Evolutionary conservation across 768 basidiomycete species (phyloP).

Genomic region (Amanita subjunquillea): DNA sequence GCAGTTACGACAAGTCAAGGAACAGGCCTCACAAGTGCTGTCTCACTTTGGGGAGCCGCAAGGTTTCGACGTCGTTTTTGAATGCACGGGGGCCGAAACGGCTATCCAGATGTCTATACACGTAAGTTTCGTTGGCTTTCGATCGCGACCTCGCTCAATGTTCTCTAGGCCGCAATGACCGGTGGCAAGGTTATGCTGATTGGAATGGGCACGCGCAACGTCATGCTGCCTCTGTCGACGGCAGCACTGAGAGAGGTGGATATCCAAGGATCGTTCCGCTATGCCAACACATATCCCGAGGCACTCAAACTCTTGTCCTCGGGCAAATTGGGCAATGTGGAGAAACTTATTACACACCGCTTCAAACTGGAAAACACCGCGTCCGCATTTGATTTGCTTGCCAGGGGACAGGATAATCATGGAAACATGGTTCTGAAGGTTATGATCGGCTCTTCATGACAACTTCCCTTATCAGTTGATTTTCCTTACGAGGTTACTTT

Average conservation of each 20-base stretch:
- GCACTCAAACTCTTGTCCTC: slow-evolving; percentile 69
- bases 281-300: slow-evolving; percentile 84
- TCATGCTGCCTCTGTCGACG: slow-evolving; percentile 71
- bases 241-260: slow-evolving; percentile 88
- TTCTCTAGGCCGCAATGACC: slow-evolving; percentile 57
- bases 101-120: slow-evolving; percentile 88
- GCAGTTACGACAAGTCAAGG: slow-evolving; percentile 49
- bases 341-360: slow-evolving; percentile 74
- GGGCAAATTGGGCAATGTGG: slow-evolving; percentile 52
- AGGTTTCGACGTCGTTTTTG: slow-evolving; percentile 89
- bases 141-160: slow-evolving; percentile 3
- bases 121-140: slow-evolving; percentile 39
- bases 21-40: slow-evolving; percentile 41
- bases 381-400: slow-evolving; percentile 75
- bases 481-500: slow-evolving; percentile 2
- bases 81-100: slow-evolving; percentile 90
- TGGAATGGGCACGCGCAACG: slow-evolving; percentile 88
- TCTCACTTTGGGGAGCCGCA: slow-evolving; percentile 48
- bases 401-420: slow-evolving; percentile 64
- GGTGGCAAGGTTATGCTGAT: slow-evolving; percentile 91
- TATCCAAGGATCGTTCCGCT: slow-evolving; percentile 85
- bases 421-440: slow-evolving; percentile 86
- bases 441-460: slow-evolving; percentile 49
- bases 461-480: background rate
- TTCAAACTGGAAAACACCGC: slow-evolving; percentile 54